Evolutionary conservation across 306 rosid species (phyloP).

Genomic region (Sesbania bispinosa): DNA sequence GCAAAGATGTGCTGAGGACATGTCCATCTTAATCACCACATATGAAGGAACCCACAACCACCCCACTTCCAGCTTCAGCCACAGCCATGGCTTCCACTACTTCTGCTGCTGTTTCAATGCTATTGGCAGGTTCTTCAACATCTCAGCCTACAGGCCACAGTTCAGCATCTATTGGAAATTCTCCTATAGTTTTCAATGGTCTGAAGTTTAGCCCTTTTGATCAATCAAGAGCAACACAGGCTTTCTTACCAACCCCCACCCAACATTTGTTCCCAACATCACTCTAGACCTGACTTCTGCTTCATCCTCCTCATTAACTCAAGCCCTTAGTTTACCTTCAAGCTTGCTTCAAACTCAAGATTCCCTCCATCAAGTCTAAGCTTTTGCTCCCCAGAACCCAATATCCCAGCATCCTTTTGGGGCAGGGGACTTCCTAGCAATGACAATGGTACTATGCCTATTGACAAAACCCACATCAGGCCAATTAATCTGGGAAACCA

Average conservation of each 20-base stretch:
- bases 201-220: conserved; percentile 25
- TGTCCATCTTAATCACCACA: no score
- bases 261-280: conserved; percentile 42
- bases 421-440: conserved; percentile 27
- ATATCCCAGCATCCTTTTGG: conserved; percentile 35
- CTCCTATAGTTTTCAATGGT: conserved; percentile 19
- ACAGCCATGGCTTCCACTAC: conserved; percentile 85
- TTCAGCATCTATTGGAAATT: neutral
- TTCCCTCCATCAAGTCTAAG: conserved; percentile 36
- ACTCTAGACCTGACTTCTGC: conserved; percentile 49
- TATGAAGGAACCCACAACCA: conserved; percentile 81
- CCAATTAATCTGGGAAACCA: conserved; percentile 12
- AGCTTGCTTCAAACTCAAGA: conserved; percentile 40
- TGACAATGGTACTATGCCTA: neutral
- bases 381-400: conserved; percentile 44
- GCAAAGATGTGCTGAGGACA: conserved; percentile 67
- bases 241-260: conserved; percentile 30
- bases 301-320: neutral
- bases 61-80: conserved; percentile 73
- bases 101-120: conserved; percentile 79
- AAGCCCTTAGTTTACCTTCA: neutral
- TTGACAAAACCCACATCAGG: neutral
- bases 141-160: conserved; percentile 27
- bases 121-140: conserved; percentile 49
- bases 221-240: conserved; percentile 21